A percentile compares a stretch with the other conserved stretches of the same genome.
Conservation (phyloP, 2,329 filamentous ascomycete species). For the Trichoderma koningii region DNA sequence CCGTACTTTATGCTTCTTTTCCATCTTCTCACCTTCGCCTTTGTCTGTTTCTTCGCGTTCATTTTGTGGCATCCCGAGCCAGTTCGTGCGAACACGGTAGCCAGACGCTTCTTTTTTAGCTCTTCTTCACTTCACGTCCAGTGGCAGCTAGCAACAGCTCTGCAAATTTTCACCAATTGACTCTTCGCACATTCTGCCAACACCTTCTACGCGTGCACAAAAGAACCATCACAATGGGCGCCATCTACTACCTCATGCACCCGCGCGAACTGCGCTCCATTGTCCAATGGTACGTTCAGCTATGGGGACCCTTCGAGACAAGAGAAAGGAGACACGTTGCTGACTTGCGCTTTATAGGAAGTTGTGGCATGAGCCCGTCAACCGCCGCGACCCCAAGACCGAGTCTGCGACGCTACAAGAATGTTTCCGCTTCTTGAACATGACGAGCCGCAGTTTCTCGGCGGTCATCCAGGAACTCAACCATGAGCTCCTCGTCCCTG, state of each 20-base stretch:
- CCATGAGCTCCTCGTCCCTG: constrained; percentile 85
- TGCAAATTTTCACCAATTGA: constrained; percentile 9
- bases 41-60: not conserved
- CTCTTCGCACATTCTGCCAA: not conserved
- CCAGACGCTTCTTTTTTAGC: constrained; percentile 6
- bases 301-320: constrained; percentile 30
- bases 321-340: constrained; percentile 10
- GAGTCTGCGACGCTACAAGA: constrained; percentile 73
- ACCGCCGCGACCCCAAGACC: constrained; percentile 74
- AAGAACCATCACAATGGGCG: constrained; percentile 53
- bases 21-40: not conserved
- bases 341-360: constrained; percentile 63
- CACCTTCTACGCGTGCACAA: not conserved
- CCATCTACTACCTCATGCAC: constrained; percentile 74
- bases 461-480: constrained; percentile 95
- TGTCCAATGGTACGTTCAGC: constrained; percentile 74
- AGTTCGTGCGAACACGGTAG: not conserved
- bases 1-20: not conserved
- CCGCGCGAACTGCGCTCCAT: constrained; percentile 78
- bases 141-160: constrained; percentile 1
- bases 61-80: not conserved
- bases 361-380: constrained; percentile 92
- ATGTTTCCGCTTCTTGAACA: constrained; percentile 83
- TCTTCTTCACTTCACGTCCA: not conserved
- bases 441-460: constrained; percentile 91